Base-by-base conservation (phyloP, 2,329 filamentous ascomycete genomes). In the Hypomyces perniciosus region DNA sequence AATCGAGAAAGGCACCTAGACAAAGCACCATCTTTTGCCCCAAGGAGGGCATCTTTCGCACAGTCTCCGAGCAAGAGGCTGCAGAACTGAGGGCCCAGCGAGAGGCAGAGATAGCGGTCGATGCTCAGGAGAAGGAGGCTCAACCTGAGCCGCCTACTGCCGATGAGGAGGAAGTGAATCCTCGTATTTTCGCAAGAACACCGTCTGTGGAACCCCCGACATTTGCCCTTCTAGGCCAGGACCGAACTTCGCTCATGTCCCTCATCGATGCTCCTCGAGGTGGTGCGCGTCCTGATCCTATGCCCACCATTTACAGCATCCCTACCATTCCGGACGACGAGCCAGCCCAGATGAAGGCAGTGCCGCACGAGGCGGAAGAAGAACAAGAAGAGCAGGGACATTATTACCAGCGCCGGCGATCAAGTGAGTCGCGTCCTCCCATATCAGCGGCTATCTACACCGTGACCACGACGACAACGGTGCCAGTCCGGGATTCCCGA, bases 191-290 rank as follows among this genome's bases (percentile, higher is more conserved):
- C 62, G 75, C 80, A 9, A 73, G 80, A 54, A 83, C 81, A 2
- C 81, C 81, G 9, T 84, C 81, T 0, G 75, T 80, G 38, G 81
- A 85, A 10, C 81, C 80, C 20, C 81, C 82, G 2, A 66, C 78
- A n/a, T 78, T 77, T 60, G 81, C 81, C 38, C 61, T 81, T 20
- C 62, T 78, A 10, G 67, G 70, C 5, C 73, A 80, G 54, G 71
- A 76, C 58, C 77, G 80, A 40, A 77, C 75, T 5, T 85, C 81
- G 2, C 72, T 85, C 4, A 70, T 81, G 12, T 85, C 81, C 3
- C 75, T 85, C 5, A 75, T 85, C 52, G 77, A 83, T 53, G 79
- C 77, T 0, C 78, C 79, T 0, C 72, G 75, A 46, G 68, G 68
- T 1, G 64, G 66, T 40, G 63, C 65, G 42, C 61, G 67, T 54